Conservation (phyloP, 106 monocot species). For the Dendrobium chrysotoxum region DNA sequence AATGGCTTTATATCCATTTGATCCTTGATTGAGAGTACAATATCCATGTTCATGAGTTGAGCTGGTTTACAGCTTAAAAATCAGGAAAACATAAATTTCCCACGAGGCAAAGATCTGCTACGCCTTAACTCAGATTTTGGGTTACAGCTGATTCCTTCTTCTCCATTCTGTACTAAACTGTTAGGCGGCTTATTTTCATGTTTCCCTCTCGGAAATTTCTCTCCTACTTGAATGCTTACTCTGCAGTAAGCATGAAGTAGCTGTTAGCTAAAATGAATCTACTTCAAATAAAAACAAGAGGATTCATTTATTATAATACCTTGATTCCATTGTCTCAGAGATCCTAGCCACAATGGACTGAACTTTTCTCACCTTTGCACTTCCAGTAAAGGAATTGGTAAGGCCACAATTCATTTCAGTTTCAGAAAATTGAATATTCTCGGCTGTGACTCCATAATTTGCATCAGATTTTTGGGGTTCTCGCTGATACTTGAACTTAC, state of each 20-base stretch:
- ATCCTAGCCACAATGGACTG: not conserved
- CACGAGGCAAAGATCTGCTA: constrained; percentile 31
- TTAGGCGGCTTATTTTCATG: constrained; percentile 18
- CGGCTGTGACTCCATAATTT: not conserved
- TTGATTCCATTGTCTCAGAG: constrained; percentile 14
- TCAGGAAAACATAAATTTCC: constrained; percentile 15
- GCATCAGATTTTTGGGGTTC: not conserved
- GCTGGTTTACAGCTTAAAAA: constrained; percentile 1
- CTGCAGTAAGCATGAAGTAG: not conserved
- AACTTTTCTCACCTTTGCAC: constrained; percentile 8
- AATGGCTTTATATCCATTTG: too few relatives aligned
- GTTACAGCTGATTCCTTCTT: constrained; percentile 2
- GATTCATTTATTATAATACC: constrained; percentile 13
- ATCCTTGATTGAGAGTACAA: too few relatives aligned
- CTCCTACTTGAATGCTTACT: constrained; percentile 6
- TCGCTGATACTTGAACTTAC: not conserved
- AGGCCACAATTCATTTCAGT: constrained; percentile 17
- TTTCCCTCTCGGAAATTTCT: constrained; percentile 10
- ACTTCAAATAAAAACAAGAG: not conserved
- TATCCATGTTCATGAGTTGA: not conserved
- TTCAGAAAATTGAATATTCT: constrained; percentile 15
- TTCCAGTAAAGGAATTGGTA: not conserved
- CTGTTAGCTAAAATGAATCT: not conserved
- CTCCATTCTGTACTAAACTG: not conserved
- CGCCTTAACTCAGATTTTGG: constrained; percentile 5